A percentile compares a stretch with the other conserved stretches of the same genome.
phyloP scores from a whole-genome alignment of 106 monocot genomes.

The Phalaenopsis aphrodite region DNA sequence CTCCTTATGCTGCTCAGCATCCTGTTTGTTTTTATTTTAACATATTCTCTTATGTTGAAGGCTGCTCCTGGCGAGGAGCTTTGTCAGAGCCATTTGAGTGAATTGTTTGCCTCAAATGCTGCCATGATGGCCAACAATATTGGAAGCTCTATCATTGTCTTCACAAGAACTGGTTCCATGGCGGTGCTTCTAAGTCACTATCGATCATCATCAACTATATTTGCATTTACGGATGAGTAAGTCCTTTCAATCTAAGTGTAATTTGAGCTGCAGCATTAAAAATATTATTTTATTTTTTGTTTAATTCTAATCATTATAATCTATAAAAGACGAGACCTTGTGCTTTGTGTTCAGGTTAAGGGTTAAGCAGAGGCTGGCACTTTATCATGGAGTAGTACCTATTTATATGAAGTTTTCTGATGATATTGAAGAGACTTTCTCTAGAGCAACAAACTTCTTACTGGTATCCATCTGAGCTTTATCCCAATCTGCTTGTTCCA shows the following conservation, averaged over 20 bases:
- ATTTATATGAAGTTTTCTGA: conserved; percentile 65
- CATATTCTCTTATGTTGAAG: conserved; percentile 22
- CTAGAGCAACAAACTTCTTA: conserved; percentile 56
- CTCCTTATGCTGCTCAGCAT: background rate
- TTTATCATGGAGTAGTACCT: conserved; percentile 81
- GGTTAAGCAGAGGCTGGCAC: conserved; percentile 75
- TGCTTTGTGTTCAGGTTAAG: conserved; percentile 45
- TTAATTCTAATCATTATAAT: no score
- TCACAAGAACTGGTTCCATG: conserved; percentile 95
- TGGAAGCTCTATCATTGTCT: conserved; percentile 73
- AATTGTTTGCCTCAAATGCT: conserved; percentile 84
- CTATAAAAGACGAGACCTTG: background rate
- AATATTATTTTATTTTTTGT: background rate
- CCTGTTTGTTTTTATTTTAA: background rate
- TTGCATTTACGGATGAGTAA: conserved; percentile 90
- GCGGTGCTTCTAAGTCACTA: conserved; percentile 83
- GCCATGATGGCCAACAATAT: conserved; percentile 74
- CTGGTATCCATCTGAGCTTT: conserved; percentile 34
- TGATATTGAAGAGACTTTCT: conserved; percentile 91
- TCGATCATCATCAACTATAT: conserved; percentile 63
- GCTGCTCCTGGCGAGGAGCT: conserved; percentile 24
- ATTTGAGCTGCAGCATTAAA: background rate
- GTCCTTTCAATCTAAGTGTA: conserved; percentile 5
- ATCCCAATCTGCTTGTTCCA: background rate
- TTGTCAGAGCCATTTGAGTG: conserved; percentile 48